Percentiles rank a stretch among this genome's conserved stretches.
phyloP scores from a whole-genome alignment of 441 rosid genomes.

The Erodium moschatum region DNA sequence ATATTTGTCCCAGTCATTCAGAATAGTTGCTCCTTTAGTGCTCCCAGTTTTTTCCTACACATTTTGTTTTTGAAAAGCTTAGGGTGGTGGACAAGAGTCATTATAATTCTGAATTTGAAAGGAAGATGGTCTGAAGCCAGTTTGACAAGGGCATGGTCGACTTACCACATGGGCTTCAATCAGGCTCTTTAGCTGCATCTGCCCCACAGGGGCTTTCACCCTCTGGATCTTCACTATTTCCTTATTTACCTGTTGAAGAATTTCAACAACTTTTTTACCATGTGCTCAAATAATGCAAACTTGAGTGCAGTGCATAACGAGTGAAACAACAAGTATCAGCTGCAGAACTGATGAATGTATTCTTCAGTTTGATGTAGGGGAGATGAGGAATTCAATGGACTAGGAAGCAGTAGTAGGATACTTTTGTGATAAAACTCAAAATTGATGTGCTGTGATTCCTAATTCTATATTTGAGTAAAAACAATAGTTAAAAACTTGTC shows the following conservation, averaged over 20 bases:
- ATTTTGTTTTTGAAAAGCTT: no score
- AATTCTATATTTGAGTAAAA: neutral
- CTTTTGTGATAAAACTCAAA: neutral
- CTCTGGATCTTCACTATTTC: slow-evolving; percentile 92
- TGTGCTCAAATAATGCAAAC: neutral
- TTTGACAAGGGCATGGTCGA: slow-evolving; percentile 7
- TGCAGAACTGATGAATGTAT: neutral
- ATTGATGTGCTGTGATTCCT: neutral
- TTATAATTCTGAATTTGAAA: neutral
- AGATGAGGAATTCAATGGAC: no score
- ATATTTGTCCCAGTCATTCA: slow-evolving; percentile 73
- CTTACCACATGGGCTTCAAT: slow-evolving; percentile 93
- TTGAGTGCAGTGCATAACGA: neutral
- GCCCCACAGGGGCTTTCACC: slow-evolving; percentile 92
- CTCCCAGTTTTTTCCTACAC: slow-evolving; percentile 82
- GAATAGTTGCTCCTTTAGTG: slow-evolving; percentile 60
- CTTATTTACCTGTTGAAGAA: slow-evolving; percentile 52
- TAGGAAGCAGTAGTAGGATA: no score
- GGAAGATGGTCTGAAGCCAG: neutral
- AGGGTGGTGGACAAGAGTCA: slow-evolving; percentile 15
- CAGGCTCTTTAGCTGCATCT: slow-evolving; percentile 82
- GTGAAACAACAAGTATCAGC: neutral
- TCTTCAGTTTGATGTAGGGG: neutral
- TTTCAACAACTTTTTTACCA: neutral
- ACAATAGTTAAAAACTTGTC: no score